These are phyloP conservation scores for Rhizomucor miehei DNA, from an alignment of 371 early-diverging fungal species.

Conservation along the genomic window DNA sequence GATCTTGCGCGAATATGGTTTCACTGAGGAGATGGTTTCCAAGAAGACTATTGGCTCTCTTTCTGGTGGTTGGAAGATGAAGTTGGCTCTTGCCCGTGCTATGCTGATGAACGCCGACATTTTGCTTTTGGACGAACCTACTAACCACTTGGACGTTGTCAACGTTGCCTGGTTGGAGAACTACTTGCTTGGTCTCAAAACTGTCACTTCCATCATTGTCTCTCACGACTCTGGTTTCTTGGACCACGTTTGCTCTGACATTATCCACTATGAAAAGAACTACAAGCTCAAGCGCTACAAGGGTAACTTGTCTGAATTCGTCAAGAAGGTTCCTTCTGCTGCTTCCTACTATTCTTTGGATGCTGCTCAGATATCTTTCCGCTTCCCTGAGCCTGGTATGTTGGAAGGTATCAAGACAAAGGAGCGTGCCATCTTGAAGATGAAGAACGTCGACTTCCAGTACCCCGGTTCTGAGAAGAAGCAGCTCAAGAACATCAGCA, in stretches of 20 bases:
- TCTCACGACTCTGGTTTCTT: slow-evolving; percentile 90
- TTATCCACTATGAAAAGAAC: slow-evolving; percentile 73
- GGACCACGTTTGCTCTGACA: slow-evolving; percentile 80
- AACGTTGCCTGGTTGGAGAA: slow-evolving; percentile 84
- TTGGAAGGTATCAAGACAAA: slow-evolving; percentile 75
- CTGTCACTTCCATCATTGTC: slow-evolving; percentile 79
- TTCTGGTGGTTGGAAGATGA: slow-evolving; percentile 91
- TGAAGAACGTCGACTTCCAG: slow-evolving; percentile 62
- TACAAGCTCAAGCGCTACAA: slow-evolving; percentile 75
- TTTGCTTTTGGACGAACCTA: slow-evolving; percentile 87
- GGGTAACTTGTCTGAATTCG: slow-evolving; percentile 84
- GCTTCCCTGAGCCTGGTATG: slow-evolving; percentile 69
- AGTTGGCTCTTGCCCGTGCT: slow-evolving; percentile 80
- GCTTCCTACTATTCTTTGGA: slow-evolving; percentile 70
- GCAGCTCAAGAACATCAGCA: slow-evolving; percentile 51
- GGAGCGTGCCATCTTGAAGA: slow-evolving; percentile 66
- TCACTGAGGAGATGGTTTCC: slow-evolving; percentile 63
- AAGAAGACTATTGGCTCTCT: slow-evolving; percentile 66
- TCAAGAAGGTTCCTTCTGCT: slow-evolving; percentile 74
- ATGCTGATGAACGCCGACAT: slow-evolving; percentile 85
- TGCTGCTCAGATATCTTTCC: slow-evolving; percentile 54
- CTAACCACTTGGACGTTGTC: slow-evolving; percentile 85
- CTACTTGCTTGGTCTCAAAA: slow-evolving; percentile 65
- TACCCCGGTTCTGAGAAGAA: slow-evolving; percentile 62
- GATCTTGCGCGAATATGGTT: slow-evolving; percentile 63